A percentile compares a stretch with the other conserved stretches of the same genome.
phyloP scores from a whole-genome alignment of 176 grass and related monocot genomes.

The Elymus sibiricus region DNA sequence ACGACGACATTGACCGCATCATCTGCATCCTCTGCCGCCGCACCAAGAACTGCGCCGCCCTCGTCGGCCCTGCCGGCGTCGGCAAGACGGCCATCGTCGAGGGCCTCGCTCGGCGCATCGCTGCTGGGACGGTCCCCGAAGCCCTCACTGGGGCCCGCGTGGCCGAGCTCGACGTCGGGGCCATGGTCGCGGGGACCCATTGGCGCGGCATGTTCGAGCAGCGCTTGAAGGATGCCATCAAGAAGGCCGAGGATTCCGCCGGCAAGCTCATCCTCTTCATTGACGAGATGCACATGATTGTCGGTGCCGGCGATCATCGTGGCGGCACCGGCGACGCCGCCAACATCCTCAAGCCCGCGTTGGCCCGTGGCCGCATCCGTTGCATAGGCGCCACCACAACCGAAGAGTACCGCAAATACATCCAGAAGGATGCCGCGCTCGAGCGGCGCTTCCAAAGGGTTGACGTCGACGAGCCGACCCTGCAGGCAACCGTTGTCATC shows the following conservation, averaged over 20 bases:
- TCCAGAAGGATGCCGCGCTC: conserved; percentile 19
- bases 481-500: background rate
- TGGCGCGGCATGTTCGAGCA: background rate
- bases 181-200: background rate
- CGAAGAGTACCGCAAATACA: background rate
- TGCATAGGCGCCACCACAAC: conserved; percentile 19
- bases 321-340: background rate
- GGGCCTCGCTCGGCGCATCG: background rate
- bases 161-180: background rate
- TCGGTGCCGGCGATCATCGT: background rate
- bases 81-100: background rate
- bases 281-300: conserved; percentile 13
- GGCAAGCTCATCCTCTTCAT: conserved; percentile 20
- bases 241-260: background rate
- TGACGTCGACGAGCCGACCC: background rate
- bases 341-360: background rate
- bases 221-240: background rate
- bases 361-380: conserved; percentile 13
- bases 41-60: background rate
- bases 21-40: background rate
- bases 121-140: background rate
- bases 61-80: background rate
- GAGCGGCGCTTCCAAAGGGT: conserved; percentile 27
- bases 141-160: background rate
- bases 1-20: background rate